Conservation (phyloP, 164 flowering plant species). For the Stephania cephalantha region DNA sequence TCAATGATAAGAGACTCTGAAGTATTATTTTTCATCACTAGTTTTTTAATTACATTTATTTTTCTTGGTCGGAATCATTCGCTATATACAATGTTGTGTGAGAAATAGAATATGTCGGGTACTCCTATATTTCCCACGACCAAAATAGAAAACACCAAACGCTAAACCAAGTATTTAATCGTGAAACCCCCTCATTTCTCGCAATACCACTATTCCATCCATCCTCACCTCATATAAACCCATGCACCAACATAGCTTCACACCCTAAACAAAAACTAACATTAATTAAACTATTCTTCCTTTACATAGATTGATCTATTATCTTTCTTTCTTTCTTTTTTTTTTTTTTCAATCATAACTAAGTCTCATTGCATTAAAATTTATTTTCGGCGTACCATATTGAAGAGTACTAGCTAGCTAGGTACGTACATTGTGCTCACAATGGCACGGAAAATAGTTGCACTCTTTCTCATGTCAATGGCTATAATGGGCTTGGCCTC, state of each 20-base stretch:
- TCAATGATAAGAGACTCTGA: no score
- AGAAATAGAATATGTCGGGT: no score
- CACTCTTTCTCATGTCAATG: background rate
- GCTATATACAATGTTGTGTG: no score
- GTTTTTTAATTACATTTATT: no score
- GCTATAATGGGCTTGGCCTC: background rate
- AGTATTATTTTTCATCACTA: no score
- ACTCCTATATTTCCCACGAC: background rate
- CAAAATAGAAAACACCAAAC: background rate
- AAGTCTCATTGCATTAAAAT: background rate
- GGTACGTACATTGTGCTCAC: background rate
- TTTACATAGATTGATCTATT: background rate
- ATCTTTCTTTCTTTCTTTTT: background rate
- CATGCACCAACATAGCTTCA: no score
- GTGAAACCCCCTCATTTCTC: background rate
- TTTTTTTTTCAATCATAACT: background rate
- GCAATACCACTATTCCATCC: background rate
- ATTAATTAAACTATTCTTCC: background rate
- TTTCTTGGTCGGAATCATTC: no score
- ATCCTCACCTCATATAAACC: background rate
- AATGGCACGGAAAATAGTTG: background rate
- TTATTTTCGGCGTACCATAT: no score
- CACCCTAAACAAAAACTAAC: no score
- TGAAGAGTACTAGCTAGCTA: no score
- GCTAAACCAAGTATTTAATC: background rate